These are phyloP conservation scores for Dothideomycetes sp. DNA, from an alignment of 2,329 filamentous ascomycete genomes.

Conservation along the genomic window DNA sequence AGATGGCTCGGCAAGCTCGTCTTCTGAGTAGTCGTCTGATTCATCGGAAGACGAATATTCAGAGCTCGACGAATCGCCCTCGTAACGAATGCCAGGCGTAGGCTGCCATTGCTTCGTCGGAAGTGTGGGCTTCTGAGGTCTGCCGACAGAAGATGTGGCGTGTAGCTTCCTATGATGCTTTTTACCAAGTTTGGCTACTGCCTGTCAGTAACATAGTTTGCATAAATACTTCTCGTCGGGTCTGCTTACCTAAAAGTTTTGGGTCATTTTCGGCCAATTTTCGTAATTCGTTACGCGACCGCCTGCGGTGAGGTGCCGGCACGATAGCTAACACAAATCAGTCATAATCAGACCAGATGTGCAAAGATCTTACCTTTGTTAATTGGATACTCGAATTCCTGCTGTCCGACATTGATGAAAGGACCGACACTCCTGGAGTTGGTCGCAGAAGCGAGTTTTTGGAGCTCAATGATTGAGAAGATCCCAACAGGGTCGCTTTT, in stretches of 20 bases:
- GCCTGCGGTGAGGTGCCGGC: conserved; percentile 30
- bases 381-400: conserved; percentile 29
- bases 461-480: conserved; percentile 30
- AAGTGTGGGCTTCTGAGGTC: background rate
- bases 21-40: conserved; percentile 35
- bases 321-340: conserved; percentile 22
- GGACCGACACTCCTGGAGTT: conserved; percentile 32
- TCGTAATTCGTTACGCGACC: conserved; percentile 35
- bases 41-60: conserved; percentile 21
- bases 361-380: conserved; percentile 31
- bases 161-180: conserved; percentile 18
- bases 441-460: conserved; percentile 30
- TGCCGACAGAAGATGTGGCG: background rate
- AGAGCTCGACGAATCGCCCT: conserved; percentile 10
- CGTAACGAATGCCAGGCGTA: conserved; percentile 6
- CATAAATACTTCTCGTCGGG: too few species aligned
- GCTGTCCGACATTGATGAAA: conserved; percentile 32
- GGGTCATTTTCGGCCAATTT: conserved; percentile 30
- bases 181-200: conserved; percentile 23
- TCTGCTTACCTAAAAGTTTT: conserved; percentile 23
- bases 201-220: background rate
- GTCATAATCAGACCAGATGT: background rate
- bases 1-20: conserved; percentile 41
- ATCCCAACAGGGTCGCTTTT: conserved; percentile 21
- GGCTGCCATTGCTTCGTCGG: conserved; percentile 3